Conservation (phyloP, 768 basidiomycete species). For the Lactarius evosmus region DNA sequence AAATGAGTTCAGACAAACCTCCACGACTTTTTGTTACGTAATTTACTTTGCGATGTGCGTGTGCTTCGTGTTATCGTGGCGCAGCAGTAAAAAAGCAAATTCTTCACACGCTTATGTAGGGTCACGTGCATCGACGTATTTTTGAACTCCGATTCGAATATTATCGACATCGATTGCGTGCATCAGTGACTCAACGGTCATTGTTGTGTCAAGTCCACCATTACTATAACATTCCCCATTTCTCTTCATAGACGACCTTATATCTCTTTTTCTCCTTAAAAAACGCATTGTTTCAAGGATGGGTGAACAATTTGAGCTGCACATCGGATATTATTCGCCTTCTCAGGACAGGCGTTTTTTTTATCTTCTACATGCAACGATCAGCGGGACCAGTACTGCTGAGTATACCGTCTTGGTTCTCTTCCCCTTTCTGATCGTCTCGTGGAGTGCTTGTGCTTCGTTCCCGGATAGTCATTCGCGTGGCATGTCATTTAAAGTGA, state of each 20-base stretch:
- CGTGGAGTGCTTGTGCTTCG: neutral
- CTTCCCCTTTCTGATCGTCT: neutral
- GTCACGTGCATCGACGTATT: neutral
- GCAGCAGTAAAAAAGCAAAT: too few relatives aligned
- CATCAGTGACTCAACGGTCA: too few relatives aligned
- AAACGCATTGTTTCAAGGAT: neutral
- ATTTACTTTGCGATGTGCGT: too few relatives aligned
- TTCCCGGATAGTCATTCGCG: neutral
- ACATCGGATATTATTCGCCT: neutral
- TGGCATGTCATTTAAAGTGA: conserved; percentile 5
- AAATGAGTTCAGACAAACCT: too few relatives aligned
- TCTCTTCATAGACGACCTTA: neutral
- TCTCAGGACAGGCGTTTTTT: neutral
- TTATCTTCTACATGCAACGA: neutral
- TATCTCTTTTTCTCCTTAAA: neutral
- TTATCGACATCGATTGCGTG: conserved; percentile 1
- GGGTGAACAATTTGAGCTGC: neutral
- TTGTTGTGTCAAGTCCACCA: neutral
- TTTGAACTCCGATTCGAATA: conserved; percentile 12
- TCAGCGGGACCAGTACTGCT: neutral
- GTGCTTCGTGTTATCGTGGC: too few relatives aligned
- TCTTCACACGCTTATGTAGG: too few relatives aligned
- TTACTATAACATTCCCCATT: neutral
- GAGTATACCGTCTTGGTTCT: neutral
- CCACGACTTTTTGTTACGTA: too few relatives aligned